phyloP scores from a whole-genome alignment of 257 asterid species.

The Fraxinus cuspidata region DNA sequence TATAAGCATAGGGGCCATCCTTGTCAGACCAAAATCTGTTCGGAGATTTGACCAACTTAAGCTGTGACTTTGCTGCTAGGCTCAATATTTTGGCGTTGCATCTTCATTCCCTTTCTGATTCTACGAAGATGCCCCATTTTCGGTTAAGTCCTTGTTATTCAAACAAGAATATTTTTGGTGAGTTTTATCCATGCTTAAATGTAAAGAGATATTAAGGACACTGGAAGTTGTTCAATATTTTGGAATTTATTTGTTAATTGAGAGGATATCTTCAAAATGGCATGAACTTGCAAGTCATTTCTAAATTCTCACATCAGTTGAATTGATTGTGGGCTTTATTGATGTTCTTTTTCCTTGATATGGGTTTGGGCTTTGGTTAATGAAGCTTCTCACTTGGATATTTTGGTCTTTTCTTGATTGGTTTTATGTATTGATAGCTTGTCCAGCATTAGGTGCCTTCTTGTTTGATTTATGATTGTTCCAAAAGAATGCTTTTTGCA shows the following conservation, averaged over 20 bases:
- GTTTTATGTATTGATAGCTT: not conserved
- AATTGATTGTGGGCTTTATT: constrained; percentile 7
- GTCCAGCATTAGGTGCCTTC: not conserved
- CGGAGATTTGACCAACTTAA: not conserved
- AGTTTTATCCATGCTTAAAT: not conserved
- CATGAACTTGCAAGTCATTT: constrained; percentile 7
- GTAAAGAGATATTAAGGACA: not conserved
- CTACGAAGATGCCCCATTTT: not conserved
- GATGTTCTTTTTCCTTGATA: not conserved
- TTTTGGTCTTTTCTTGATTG: constrained; percentile 1
- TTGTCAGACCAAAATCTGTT: not conserved
- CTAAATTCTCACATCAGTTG: not conserved
- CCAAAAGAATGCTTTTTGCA: not conserved
- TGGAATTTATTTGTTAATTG: not conserved
- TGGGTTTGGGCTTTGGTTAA: constrained; percentile 1
- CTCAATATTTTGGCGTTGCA: not conserved
- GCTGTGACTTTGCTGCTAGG: not conserved
- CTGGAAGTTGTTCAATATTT: not conserved
- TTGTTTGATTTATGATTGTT: not conserved
- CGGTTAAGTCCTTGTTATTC: not conserved
- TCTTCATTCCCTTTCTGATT: not conserved
- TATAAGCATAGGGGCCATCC: not conserved
- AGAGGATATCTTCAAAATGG: not conserved
- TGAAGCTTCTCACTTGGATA: constrained; percentile 14
- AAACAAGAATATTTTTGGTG: not conserved